Conservation (phyloP, 2,329 filamentous ascomycete genomes). For the Rhytidhysteron rufulum region DNA sequence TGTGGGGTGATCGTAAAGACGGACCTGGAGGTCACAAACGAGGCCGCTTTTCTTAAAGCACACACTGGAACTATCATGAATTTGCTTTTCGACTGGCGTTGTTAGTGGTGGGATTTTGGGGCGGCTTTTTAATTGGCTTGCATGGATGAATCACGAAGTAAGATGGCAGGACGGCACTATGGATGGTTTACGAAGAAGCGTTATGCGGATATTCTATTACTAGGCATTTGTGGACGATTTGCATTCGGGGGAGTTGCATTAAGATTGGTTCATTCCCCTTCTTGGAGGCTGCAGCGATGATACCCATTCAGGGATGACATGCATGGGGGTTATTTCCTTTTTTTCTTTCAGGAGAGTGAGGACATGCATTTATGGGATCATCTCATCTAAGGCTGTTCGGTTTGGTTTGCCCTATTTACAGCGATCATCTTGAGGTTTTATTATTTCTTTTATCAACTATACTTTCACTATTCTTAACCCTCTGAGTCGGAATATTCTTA, state of each 20-base stretch:
- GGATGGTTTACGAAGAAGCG: not conserved
- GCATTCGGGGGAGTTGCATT: conserved; percentile 3
- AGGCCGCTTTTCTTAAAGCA: conserved; percentile 30
- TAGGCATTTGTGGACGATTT: not conserved
- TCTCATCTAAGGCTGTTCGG: no score
- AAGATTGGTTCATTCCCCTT: conserved; percentile 1
- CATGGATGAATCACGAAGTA: not conserved
- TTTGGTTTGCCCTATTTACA: not conserved
- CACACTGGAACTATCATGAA: not conserved
- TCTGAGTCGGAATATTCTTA: no score
- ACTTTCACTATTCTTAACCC: not conserved
- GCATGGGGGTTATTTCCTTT: not conserved
- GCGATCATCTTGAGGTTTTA: not conserved
- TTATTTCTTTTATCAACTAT: not conserved
- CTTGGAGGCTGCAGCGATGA: not conserved
- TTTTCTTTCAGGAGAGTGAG: not conserved
- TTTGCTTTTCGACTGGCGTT: not conserved
- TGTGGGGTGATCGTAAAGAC: conserved; percentile 60
- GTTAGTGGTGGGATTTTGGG: not conserved
- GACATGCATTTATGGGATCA: not conserved
- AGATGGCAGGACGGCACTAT: not conserved
- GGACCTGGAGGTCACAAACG: conserved; percentile 34
- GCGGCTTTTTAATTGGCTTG: not conserved
- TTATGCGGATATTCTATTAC: not conserved
- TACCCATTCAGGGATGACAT: conserved; percentile 1